Conservation (phyloP, 768 basidiomycete genomes). For the Lactifluus piperatus region DNA sequence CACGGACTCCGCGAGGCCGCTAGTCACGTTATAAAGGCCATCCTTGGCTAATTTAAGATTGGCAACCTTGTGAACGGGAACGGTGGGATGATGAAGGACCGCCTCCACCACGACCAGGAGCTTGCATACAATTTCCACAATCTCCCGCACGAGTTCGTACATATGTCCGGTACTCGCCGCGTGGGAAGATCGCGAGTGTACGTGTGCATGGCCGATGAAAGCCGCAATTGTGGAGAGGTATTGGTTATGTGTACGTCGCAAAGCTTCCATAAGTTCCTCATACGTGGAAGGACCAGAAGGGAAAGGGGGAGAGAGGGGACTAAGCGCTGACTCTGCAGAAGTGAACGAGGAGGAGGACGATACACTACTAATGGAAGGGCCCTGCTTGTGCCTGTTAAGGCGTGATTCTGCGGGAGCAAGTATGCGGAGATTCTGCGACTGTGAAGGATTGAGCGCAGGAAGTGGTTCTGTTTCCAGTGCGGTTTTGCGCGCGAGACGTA, state of each 20-base stretch:
- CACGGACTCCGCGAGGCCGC: slow-evolving; percentile 80
- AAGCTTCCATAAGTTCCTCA: slow-evolving; percentile 61
- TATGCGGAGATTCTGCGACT: neutral
- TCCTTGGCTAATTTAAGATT: slow-evolving; percentile 67
- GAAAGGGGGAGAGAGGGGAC: slow-evolving; percentile 43
- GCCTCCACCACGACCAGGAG: slow-evolving; percentile 87
- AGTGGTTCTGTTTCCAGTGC: slow-evolving; percentile 32
- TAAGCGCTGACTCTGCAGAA: slow-evolving; percentile 46
- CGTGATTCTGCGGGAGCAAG: slow-evolving; percentile 15
- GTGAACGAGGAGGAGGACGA: slow-evolving; percentile 66
- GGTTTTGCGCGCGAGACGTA: slow-evolving; percentile 30
- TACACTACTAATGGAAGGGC: slow-evolving; percentile 56
- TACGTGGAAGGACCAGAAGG: slow-evolving; percentile 66
- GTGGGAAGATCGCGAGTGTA: slow-evolving; percentile 82
- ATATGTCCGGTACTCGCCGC: slow-evolving; percentile 90
- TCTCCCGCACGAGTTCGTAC: slow-evolving; percentile 91
- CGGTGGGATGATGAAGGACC: slow-evolving; percentile 67
- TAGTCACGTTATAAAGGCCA: slow-evolving; percentile 75
- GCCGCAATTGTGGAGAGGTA: slow-evolving; percentile 93
- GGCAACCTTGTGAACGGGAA: slow-evolving; percentile 53
- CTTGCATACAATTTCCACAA: slow-evolving; percentile 89
- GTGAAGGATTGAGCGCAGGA: slow-evolving; percentile 24
- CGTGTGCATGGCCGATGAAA: slow-evolving; percentile 95
- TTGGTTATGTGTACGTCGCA: slow-evolving; percentile 80
- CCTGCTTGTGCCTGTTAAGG: slow-evolving; percentile 19